These are phyloP conservation scores for Vigna trinervia DNA, from an alignment of 306 rosid species.

Conservation along the genomic window DNA sequence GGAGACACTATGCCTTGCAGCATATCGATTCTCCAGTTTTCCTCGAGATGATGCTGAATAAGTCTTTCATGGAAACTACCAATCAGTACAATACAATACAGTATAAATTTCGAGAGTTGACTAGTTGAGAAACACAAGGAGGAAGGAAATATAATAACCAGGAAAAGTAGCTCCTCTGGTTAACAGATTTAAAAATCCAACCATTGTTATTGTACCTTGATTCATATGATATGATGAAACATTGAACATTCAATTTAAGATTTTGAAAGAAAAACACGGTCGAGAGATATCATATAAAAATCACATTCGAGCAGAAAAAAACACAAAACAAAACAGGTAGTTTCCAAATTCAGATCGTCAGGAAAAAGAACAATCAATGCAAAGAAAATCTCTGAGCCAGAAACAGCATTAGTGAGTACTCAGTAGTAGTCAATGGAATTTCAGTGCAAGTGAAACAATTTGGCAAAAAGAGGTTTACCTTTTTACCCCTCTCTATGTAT, in stretches of 20 bases:
- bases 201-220: neutral
- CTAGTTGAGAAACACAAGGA: neutral
- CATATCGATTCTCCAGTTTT: conserved; percentile 5
- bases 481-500: conserved; percentile 97
- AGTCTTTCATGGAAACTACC: neutral
- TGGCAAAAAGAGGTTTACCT: conserved; percentile 53
- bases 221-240: conserved; percentile 1
- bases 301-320: conserved; percentile 11
- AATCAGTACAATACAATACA: neutral
- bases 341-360: conserved; percentile 26
- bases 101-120: neutral
- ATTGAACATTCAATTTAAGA: neutral
- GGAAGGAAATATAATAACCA: neutral
- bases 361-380: conserved; percentile 19
- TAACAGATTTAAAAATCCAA: conserved; percentile 32
- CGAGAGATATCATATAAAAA: neutral
- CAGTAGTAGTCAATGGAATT: conserved; percentile 4
- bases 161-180: neutral
- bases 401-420: neutral
- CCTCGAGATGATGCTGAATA: neutral
- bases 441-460: neutral
- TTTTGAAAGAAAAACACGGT: conserved; percentile 5
- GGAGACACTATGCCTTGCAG: conserved; percentile 15
- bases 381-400: neutral
- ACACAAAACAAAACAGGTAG: neutral